These are phyloP conservation scores for Malus sieversii DNA, from an alignment of 306 rosid species.

Conservation along the genomic window DNA sequence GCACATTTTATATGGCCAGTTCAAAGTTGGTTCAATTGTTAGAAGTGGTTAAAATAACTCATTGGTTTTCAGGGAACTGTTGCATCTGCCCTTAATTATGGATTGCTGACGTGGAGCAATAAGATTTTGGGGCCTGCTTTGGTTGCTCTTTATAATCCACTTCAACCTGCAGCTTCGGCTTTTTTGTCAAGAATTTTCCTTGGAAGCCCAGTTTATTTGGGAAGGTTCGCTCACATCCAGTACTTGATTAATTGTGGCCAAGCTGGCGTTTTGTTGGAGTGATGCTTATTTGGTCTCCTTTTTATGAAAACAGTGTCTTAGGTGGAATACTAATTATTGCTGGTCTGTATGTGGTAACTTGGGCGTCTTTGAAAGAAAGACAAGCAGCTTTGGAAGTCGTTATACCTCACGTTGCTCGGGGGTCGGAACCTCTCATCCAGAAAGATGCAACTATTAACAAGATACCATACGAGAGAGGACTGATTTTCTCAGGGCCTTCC, in stretches of 20 bases:
- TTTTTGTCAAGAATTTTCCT: conserved; percentile 69
- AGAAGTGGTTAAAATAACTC: no score
- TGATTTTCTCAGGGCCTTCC: conserved; percentile 42
- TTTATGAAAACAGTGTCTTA: conserved; percentile 46
- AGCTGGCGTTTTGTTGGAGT: not conserved
- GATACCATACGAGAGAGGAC: conserved; percentile 40
- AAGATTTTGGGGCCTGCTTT: conserved; percentile 86
- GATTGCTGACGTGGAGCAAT: conserved; percentile 87
- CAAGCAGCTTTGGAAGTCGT: conserved; percentile 24
- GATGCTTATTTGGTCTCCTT: conserved; percentile 21
- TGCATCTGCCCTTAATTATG: conserved; percentile 90
- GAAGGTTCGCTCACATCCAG: conserved; percentile 52
- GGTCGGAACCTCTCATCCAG: conserved; percentile 58
- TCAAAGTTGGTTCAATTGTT: not conserved
- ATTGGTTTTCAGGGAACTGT: conserved; percentile 58
- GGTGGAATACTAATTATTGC: conserved; percentile 75
- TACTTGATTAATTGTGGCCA: not conserved
- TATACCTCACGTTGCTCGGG: conserved; percentile 26
- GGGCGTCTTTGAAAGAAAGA: conserved; percentile 72
- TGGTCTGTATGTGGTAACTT: conserved; percentile 75
- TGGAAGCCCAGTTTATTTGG: conserved; percentile 84
- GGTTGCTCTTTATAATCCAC: conserved; percentile 90
- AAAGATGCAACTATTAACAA: conserved; percentile 27
- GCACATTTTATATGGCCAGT: no score
- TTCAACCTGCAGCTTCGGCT: conserved; percentile 82